A percentile compares a stretch with the other conserved stretches of the same genome.
These are phyloP conservation scores for Larix kaempferi DNA, from an alignment of 75 land plant species.

Conservation along the genomic window DNA sequence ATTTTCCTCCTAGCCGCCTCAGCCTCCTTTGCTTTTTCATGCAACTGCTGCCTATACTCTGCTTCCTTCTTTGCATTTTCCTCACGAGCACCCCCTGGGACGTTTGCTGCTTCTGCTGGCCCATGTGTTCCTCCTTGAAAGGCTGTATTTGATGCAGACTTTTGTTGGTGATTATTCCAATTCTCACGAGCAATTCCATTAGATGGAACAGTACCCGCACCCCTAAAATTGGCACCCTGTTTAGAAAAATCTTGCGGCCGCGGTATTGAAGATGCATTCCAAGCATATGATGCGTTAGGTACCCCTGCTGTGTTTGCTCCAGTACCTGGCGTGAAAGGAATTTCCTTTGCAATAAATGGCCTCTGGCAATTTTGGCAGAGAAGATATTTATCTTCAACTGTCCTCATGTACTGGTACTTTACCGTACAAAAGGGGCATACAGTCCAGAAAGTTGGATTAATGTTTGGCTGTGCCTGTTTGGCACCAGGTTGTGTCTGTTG, in stretches of 20 bases:
- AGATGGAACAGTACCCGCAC: slow-evolving; percentile 3
- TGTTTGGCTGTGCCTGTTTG: not conserved
- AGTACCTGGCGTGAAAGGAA: slow-evolving; percentile 16
- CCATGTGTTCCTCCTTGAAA: slow-evolving; percentile 15
- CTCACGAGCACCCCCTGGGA: slow-evolving; percentile 1
- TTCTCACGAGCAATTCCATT: not conserved
- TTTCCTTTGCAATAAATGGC: slow-evolving; percentile 62
- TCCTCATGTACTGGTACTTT: slow-evolving; percentile 58
- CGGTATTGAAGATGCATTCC: slow-evolving; percentile 4
- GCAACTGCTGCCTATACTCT: not conserved
- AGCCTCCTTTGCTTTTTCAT: slow-evolving; percentile 15
- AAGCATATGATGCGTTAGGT: not conserved
- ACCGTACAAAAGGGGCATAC: slow-evolving; percentile 60
- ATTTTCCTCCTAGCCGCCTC: slow-evolving; percentile 5
- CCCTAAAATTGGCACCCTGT: slow-evolving; percentile 3
- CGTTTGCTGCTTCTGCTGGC: not conserved
- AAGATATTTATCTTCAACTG: slow-evolving; percentile 29
- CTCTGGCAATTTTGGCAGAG: slow-evolving; percentile 58
- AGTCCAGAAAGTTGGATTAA: slow-evolving; percentile 69
- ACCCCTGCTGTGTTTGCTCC: slow-evolving; percentile 1
- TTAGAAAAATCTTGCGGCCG: slow-evolving; percentile 9
- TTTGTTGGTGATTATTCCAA: slow-evolving; percentile 2
- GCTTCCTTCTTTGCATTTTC: slow-evolving; percentile 15
- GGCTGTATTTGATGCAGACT: slow-evolving; percentile 6
- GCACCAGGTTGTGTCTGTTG: not conserved